A percentile compares a stretch with the other conserved stretches of the same genome.
These are phyloP conservation scores for Nectriaceae sp. DNA, from an alignment of 2,329 filamentous ascomycete species.

Conservation along the genomic window DNA sequence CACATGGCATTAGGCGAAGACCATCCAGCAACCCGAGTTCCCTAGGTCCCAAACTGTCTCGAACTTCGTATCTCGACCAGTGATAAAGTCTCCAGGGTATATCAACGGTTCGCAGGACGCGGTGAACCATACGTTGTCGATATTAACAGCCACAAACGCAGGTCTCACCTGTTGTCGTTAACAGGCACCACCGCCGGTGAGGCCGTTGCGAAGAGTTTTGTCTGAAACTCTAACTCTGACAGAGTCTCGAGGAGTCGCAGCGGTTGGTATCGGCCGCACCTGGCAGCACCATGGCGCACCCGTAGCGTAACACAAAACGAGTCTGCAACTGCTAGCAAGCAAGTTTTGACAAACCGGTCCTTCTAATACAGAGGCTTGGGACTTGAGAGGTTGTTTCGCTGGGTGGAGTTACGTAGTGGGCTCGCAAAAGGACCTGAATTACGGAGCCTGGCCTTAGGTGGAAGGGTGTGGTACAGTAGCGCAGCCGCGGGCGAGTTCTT, in stretches of 20 bases:
- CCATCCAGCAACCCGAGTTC: background rate
- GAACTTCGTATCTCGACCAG: background rate
- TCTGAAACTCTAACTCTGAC: too few species aligned
- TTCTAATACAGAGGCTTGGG: background rate
- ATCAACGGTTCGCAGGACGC: too few species aligned
- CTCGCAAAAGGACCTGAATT: background rate
- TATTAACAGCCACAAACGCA: background rate
- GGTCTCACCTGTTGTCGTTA: background rate
- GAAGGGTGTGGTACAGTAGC: background rate
- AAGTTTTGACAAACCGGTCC: background rate
- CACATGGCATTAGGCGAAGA: conserved; percentile 1
- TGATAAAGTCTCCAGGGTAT: too few species aligned
- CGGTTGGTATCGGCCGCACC: background rate
- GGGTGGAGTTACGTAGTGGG: background rate
- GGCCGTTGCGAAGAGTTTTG: too few species aligned
- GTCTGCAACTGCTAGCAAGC: background rate
- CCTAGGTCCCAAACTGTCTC: background rate
- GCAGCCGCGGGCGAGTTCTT: background rate
- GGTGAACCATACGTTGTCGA: too few species aligned
- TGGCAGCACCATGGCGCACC: background rate
- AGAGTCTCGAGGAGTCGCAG: background rate
- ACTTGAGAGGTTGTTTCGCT: background rate
- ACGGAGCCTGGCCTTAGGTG: background rate
- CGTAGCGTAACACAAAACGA: background rate
- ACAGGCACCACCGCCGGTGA: too few species aligned